Evolutionary conservation across 2,329 filamentous ascomycete genomes (phyloP).

Genomic region (Fusarium incarnatum): DNA sequence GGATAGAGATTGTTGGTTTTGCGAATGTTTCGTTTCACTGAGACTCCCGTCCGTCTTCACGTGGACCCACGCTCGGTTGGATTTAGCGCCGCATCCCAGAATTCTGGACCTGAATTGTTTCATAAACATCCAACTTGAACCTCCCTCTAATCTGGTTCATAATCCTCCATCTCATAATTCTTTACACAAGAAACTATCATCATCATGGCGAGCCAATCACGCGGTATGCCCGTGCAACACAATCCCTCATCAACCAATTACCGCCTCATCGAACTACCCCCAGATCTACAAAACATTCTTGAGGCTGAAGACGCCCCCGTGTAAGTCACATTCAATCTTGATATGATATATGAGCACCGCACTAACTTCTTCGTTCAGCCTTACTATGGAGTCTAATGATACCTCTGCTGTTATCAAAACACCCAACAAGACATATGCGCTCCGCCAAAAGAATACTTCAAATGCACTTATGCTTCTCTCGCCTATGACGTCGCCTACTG

Average conservation of each 20-base stretch:
- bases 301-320: slow-evolving; percentile 65
- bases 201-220: slow-evolving; percentile 60
- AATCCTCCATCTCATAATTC: neutral
- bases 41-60: neutral
- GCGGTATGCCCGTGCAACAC: slow-evolving; percentile 64
- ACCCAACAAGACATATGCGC: slow-evolving; percentile 64
- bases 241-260: slow-evolving; percentile 63
- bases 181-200: neutral
- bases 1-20: neutral
- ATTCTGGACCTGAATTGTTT: neutral
- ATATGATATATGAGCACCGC: neutral
- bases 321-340: slow-evolving; percentile 54
- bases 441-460: slow-evolving; percentile 75
- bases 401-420: slow-evolving; percentile 64
- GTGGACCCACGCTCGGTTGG: slow-evolving; percentile 15
- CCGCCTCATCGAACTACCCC: slow-evolving; percentile 71
- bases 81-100: slow-evolving; percentile 10
- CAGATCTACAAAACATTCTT: slow-evolving; percentile 67
- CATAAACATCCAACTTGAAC: neutral
- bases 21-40: neutral
- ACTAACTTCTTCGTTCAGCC: slow-evolving; percentile 48
- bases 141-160: neutral
- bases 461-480: slow-evolving; percentile 71
- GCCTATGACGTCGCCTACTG: slow-evolving; percentile 6
- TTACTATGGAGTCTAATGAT: slow-evolving; percentile 62